Evolutionary conservation across 2,329 filamentous ascomycete species (phyloP).

Genomic region (Chrysoporthe austroafricana): DNA sequence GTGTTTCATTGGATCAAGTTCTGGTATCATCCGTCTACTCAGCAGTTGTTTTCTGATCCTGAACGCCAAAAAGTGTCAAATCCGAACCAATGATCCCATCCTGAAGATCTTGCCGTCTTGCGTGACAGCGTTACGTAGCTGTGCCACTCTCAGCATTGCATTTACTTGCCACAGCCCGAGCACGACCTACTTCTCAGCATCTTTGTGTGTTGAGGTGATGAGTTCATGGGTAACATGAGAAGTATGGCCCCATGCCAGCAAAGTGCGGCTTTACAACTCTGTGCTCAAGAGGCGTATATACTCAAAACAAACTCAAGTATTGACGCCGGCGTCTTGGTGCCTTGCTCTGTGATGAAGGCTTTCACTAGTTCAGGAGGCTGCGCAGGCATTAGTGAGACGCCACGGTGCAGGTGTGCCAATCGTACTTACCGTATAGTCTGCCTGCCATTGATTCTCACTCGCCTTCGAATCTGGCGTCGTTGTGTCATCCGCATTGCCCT

Average conservation of each 20-base stretch:
- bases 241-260: no score
- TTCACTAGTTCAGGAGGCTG: constrained; percentile 71
- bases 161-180: not conserved
- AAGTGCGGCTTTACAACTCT: not conserved
- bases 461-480: constrained; percentile 32
- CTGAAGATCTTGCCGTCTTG: not conserved
- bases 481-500: constrained; percentile 49
- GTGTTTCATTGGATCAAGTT: not conserved
- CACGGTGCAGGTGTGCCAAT: not conserved
- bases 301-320: constrained; percentile 73
- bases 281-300: constrained; percentile 46
- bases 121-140: not conserved
- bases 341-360: constrained; percentile 76
- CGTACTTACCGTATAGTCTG: constrained; percentile 69
- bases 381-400: constrained; percentile 33
- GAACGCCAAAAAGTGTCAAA: constrained; percentile 14
- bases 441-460: constrained; percentile 56
- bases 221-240: not conserved
- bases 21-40: constrained; percentile 11
- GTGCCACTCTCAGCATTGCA: not conserved
- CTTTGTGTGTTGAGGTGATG: not conserved
- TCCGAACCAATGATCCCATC: not conserved
- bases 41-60: not conserved
- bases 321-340: constrained; percentile 70
- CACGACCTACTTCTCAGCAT: not conserved